Percentiles rank a stretch among this genome's conserved stretches.
Evolutionary conservation across 2,329 filamentous ascomycete genomes (phyloP).

Genomic region (Botrytis hyacinthi): DNA sequence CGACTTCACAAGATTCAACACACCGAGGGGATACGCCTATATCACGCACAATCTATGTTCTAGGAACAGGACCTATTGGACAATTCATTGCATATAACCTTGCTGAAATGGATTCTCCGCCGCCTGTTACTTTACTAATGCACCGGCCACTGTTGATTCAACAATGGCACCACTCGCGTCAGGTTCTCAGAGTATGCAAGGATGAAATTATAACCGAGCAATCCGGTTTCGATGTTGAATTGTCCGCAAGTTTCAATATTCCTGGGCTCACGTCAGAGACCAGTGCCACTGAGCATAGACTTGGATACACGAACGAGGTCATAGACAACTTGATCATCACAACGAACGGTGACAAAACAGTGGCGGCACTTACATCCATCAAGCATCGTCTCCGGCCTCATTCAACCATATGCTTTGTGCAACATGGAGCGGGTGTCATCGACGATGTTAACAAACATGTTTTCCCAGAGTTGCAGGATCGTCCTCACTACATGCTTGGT

Average conservation of each 20-base stretch:
- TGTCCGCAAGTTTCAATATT: conserved; percentile 26
- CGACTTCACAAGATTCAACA: neutral
- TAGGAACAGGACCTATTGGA: conserved; percentile 64
- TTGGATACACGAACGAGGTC: conserved; percentile 34
- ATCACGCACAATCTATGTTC: conserved; percentile 53
- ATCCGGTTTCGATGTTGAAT: conserved; percentile 38
- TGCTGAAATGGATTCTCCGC: conserved; percentile 54
- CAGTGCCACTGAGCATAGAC: conserved; percentile 21
- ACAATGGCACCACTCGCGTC: conserved; percentile 47
- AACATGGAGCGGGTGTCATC: conserved; percentile 80
- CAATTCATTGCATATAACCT: conserved; percentile 66
- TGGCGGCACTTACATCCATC: conserved; percentile 57
- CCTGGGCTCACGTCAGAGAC: conserved; percentile 33
- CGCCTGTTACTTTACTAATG: conserved; percentile 63
- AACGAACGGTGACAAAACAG: conserved; percentile 58
- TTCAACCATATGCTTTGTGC: conserved; percentile 73
- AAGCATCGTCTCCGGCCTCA: conserved; percentile 63
- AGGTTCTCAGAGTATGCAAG: conserved; percentile 47
- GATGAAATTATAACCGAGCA: conserved; percentile 43
- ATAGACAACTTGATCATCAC: conserved; percentile 74
- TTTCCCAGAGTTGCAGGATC: conserved; percentile 62
- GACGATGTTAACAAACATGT: conserved; percentile 70
- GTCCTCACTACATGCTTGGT: conserved; percentile 68
- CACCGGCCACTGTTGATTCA: conserved; percentile 47
- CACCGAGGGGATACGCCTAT: neutral